Evolutionary conservation across 2,329 filamentous ascomycete genomes (phyloP).

Genomic region (Penicillium concentricum): DNA sequence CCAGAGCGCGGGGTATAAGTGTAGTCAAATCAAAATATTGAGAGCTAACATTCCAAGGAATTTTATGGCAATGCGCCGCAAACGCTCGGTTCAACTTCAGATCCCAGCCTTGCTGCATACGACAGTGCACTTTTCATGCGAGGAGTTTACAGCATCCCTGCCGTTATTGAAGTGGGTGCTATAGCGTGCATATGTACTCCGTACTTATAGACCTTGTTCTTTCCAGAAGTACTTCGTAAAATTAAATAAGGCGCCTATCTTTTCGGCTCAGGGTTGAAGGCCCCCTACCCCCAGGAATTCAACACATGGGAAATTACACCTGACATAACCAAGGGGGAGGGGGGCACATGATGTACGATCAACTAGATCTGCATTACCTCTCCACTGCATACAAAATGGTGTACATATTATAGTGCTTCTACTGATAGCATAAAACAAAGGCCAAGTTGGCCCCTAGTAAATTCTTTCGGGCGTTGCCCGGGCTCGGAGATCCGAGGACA

Average conservation of each 20-base stretch:
- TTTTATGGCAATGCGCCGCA: slow-evolving; percentile 4
- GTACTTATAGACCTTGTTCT: background rate
- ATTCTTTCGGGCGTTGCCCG: slow-evolving; percentile 14
- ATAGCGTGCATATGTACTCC: background rate
- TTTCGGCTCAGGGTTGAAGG: background rate
- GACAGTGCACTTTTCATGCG: slow-evolving; percentile 16
- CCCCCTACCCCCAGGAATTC: slow-evolving; percentile 10
- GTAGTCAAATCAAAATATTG: background rate
- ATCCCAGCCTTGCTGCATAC: slow-evolving; percentile 16
- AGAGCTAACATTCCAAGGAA: slow-evolving; percentile 9
- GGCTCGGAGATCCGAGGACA: slow-evolving; percentile 9
- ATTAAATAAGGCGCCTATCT: background rate
- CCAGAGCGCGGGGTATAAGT: slow-evolving; percentile 7
- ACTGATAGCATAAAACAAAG: background rate
- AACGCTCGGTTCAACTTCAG: slow-evolving; percentile 20
- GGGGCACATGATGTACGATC: slow-evolving; percentile 14
- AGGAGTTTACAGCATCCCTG: slow-evolving; percentile 26
- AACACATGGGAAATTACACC: slow-evolving; percentile 18
- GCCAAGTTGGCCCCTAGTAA: slow-evolving; percentile 4
- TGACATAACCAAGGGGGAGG: slow-evolving; percentile 11
- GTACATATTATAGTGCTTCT: background rate
- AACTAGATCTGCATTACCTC: slow-evolving; percentile 6
- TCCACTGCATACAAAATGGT: background rate
- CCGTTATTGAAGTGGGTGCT: slow-evolving; percentile 7
- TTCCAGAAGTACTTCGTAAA: background rate